Conservation (phyloP, 306 rosid species). For the Corylus heterophylla region DNA sequence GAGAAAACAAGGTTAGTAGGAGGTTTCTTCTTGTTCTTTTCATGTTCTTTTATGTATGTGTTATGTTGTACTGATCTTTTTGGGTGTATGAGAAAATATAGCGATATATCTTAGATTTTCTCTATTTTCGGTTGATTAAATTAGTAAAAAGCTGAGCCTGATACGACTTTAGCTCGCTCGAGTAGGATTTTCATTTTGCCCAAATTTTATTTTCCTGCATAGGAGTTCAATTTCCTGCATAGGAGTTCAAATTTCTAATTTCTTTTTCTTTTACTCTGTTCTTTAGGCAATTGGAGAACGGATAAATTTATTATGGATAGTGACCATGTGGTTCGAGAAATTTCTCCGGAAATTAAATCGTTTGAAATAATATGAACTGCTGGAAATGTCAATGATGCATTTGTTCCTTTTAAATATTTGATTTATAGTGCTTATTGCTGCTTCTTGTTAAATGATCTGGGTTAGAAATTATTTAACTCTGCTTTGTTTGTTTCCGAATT, state of each 20-base stretch:
- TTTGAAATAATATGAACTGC: no score
- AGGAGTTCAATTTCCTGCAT: background rate
- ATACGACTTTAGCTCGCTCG: background rate
- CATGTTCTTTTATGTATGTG: background rate
- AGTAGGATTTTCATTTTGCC: background rate
- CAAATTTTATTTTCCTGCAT: background rate
- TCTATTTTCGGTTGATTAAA: background rate
- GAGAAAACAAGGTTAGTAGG: constrained; percentile 70
- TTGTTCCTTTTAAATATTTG: background rate
- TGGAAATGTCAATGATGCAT: background rate
- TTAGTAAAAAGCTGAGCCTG: background rate
- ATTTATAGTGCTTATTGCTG: background rate
- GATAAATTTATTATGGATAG: background rate
- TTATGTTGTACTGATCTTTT: background rate
- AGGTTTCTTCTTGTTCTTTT: background rate
- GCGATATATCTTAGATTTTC: background rate
- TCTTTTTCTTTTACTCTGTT: background rate
- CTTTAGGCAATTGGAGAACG: constrained; percentile 3
- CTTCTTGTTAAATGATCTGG: background rate
- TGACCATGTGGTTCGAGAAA: no score
- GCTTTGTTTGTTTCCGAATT: background rate
- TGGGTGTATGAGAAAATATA: constrained; percentile 3
- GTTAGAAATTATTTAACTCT: background rate
- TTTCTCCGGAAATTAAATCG: no score
- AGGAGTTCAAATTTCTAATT: background rate